Conservation (phyloP, 352 stramenopile species). For the Phytophthora crassamura region DNA sequence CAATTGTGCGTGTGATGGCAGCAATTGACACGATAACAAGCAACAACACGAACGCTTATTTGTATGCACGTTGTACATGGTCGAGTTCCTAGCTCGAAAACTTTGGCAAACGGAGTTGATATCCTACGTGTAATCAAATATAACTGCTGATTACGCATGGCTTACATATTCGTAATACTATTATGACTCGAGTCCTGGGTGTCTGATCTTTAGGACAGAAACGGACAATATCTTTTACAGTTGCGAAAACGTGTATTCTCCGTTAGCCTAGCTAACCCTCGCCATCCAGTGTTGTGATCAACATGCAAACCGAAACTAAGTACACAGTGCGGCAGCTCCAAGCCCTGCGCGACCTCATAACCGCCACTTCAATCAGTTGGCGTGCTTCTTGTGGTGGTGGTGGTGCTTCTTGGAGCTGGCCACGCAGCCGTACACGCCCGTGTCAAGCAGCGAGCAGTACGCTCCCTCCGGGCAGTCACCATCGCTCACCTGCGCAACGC, state of each 20-base stretch:
- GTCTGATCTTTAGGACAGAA: no score
- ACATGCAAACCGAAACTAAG: slow-evolving; percentile 8
- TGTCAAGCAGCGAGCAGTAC: slow-evolving; percentile 33
- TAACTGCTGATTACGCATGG: no score
- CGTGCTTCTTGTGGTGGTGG: slow-evolving; percentile 12
- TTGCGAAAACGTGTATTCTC: slow-evolving; percentile 1
- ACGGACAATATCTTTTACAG: neutral
- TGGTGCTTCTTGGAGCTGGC: slow-evolving; percentile 15
- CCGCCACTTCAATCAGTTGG: slow-evolving; percentile 4
- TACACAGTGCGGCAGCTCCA: neutral
- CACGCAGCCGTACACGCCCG: slow-evolving; percentile 27
- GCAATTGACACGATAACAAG: neutral
- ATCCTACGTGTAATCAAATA: no score
- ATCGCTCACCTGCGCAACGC: slow-evolving; percentile 14
- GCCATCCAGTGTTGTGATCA: neutral
- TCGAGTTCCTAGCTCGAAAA: no score
- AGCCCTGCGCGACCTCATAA: slow-evolving; percentile 3
- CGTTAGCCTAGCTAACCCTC: neutral
- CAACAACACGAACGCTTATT: neutral
- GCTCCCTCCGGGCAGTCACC: slow-evolving; percentile 13
- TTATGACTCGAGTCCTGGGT: no score
- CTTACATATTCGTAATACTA: no score
- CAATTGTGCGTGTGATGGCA: neutral
- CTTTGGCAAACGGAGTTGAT: no score
- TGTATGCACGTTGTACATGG: no score